Conservation (phyloP, 164 flowering plant species). For the Vitis riparia region DNA sequence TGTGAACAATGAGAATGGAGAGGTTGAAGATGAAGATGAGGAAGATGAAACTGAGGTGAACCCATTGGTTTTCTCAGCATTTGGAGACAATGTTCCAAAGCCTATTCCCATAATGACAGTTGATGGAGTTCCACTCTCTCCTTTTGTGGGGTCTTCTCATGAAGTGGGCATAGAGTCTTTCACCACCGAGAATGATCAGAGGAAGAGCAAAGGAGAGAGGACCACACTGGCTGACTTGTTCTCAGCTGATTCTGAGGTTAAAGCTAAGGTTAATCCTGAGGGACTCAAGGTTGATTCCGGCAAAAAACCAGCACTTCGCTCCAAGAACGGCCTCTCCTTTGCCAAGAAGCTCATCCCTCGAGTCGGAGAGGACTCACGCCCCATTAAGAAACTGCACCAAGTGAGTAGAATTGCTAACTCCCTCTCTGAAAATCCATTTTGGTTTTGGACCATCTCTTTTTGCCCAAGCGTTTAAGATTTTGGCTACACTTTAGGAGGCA, state of each 20-base stretch:
- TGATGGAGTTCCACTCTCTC: conserved; percentile 11
- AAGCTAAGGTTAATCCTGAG: background rate
- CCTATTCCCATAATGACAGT: conserved; percentile 2
- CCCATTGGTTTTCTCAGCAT: conserved; percentile 28
- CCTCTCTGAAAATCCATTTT: conserved; percentile 1
- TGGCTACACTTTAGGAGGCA: too few relatives aligned
- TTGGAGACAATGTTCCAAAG: conserved; percentile 9
- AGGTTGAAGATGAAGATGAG: conserved; percentile 11
- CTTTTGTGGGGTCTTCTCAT: conserved; percentile 1
- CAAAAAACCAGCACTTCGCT: conserved; percentile 16
- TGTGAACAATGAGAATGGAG: background rate
- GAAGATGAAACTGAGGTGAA: conserved; percentile 22
- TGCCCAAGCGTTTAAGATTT: too few relatives aligned
- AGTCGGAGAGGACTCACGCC: conserved; percentile 42
- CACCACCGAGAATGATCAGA: conserved; percentile 7
- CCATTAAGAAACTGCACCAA: conserved; percentile 43
- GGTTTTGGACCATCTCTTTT: too few relatives aligned
- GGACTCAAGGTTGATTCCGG: conserved; percentile 2
- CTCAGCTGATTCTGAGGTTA: conserved; percentile 38
- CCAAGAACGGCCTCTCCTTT: conserved; percentile 29
- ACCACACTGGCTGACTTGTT: conserved; percentile 72
- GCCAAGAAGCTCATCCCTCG: conserved; percentile 49
- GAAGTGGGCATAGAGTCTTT: background rate
- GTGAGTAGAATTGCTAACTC: conserved; percentile 28
- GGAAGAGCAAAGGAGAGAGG: conserved; percentile 36